Conservation (phyloP, 257 asterid species). For the Nicotiana noctiflora region DNA sequence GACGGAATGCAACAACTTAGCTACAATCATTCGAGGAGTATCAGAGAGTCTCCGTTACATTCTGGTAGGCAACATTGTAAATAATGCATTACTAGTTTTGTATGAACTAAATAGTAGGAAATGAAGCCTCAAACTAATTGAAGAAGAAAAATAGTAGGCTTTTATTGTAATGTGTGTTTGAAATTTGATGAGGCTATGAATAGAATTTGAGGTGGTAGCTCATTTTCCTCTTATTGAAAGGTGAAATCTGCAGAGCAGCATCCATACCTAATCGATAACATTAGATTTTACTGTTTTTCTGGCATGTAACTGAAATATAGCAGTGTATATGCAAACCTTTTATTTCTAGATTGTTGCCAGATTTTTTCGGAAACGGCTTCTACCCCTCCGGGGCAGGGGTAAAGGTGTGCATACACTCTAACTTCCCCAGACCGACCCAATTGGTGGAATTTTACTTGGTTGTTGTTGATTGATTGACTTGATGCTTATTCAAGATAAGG, state of each 20-base stretch:
- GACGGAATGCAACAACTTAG: conserved; percentile 43
- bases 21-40: conserved; percentile 36
- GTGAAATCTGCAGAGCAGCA: neutral
- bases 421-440: no score
- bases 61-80: conserved; percentile 45
- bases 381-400: no score
- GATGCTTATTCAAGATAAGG: neutral
- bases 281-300: neutral
- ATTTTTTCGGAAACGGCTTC: neutral
- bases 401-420: no score
- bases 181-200: conserved; percentile 8
- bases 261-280: conserved; percentile 6
- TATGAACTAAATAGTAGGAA: neutral
- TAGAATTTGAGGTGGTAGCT: neutral
- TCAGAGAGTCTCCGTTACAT: conserved; percentile 40
- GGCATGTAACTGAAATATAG: neutral
- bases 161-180: conserved; percentile 5
- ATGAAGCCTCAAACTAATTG: conserved; percentile 8
- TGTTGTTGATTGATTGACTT: neutral
- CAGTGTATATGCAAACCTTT: neutral
- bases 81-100: conserved; percentile 14
- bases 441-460: no score
- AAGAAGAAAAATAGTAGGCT: neutral
- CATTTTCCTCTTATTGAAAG: neutral
- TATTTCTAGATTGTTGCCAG: neutral